Evolutionary conservation across 2,329 filamentous ascomycete species (phyloP).

Genomic region (Cercospora beticola): DNA sequence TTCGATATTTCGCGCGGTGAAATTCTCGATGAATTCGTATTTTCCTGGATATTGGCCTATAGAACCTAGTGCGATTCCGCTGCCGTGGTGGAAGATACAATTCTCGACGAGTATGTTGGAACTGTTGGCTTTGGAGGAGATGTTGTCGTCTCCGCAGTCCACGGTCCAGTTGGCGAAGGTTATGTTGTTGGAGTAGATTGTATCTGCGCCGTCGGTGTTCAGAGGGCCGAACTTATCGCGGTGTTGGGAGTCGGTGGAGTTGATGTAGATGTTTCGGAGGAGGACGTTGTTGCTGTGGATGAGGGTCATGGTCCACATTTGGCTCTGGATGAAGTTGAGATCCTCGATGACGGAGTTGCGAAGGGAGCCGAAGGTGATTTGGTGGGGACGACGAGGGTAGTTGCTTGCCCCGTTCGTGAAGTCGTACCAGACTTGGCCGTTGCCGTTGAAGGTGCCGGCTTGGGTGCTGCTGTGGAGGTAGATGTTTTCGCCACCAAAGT

Average conservation of each 20-base stretch:
- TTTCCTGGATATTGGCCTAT: constrained; percentile 55
- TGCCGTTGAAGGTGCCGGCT: constrained; percentile 57
- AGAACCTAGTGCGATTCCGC: constrained; percentile 59
- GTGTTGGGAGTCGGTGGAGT: constrained; percentile 46
- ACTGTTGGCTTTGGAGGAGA: constrained; percentile 57
- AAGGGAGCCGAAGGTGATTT: constrained; percentile 53
- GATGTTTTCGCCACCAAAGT: constrained; percentile 56
- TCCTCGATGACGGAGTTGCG: constrained; percentile 52
- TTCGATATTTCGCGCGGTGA: constrained; percentile 51
- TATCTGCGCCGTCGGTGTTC: constrained; percentile 55
- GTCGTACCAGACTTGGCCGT: constrained; percentile 61
- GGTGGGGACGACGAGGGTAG: constrained; percentile 52
- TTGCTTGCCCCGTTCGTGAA: constrained; percentile 44
- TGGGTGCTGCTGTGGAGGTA: constrained; percentile 51
- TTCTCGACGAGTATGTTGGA: constrained; percentile 56
- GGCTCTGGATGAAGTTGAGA: constrained; percentile 55
- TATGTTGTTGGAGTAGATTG: constrained; percentile 54
- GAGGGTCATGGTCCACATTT: constrained; percentile 60
- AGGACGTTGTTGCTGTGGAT: constrained; percentile 50
- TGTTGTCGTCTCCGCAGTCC: constrained; percentile 55
- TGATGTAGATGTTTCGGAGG: constrained; percentile 55
- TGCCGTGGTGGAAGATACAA: constrained; percentile 51
- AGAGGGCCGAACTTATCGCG: constrained; percentile 28
- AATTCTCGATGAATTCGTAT: constrained; percentile 53
- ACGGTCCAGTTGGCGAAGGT: constrained; percentile 53